A percentile compares a stretch with the other conserved stretches of the same genome.
phyloP scores from a whole-genome alignment of 108 stramenopile species.

The Nitzschia sp. region DNA sequence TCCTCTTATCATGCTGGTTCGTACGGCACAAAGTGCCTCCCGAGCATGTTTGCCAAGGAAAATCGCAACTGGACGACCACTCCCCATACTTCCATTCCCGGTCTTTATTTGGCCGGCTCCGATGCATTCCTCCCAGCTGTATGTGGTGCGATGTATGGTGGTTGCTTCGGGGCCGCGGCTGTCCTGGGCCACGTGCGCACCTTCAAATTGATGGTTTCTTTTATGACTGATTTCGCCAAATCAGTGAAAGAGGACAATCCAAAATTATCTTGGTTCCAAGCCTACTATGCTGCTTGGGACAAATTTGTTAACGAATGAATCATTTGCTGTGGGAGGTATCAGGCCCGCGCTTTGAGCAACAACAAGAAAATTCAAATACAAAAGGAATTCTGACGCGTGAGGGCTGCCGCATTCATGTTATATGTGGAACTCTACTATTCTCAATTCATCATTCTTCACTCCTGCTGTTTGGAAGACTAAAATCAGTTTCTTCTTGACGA shows the following conservation, averaged over 20 bases:
- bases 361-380: too few relatives aligned
- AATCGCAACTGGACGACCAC: constrained; percentile 62
- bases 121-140: constrained; percentile 58
- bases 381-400: too few relatives aligned
- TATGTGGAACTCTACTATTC: too few relatives aligned
- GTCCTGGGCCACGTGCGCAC: constrained; percentile 28
- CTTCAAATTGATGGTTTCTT: constrained; percentile 7
- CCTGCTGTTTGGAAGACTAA: too few relatives aligned
- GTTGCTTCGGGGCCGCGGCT: constrained; percentile 43
- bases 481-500: too few relatives aligned
- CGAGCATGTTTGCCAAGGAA: constrained; percentile 41
- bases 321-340: too few relatives aligned
- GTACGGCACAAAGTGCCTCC: constrained; percentile 51
- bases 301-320: constrained; percentile 27
- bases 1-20: constrained; percentile 39
- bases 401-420: too few relatives aligned
- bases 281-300: constrained; percentile 12
- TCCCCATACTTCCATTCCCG: constrained; percentile 42
- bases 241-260: constrained; percentile 27
- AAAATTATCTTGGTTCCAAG: constrained; percentile 11
- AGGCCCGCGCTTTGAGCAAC: too few relatives aligned
- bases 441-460: too few relatives aligned
- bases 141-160: constrained; percentile 58
- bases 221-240: constrained; percentile 22
- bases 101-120: constrained; percentile 49